These are phyloP conservation scores for Dionaea muscipula DNA, from an alignment of 179 eudicot species.

Conservation along the genomic window DNA sequence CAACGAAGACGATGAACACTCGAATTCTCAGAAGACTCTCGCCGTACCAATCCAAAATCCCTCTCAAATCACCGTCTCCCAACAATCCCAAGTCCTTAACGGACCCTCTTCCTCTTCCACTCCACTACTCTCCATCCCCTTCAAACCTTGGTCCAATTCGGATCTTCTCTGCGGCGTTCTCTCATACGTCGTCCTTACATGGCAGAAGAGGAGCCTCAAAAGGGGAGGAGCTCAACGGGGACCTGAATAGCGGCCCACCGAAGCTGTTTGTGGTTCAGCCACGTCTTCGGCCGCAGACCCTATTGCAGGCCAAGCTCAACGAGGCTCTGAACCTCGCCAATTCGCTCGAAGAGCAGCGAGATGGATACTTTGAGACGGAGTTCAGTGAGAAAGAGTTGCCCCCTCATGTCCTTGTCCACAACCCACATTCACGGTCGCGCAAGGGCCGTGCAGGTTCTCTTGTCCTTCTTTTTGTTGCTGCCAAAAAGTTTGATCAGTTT, in stretches of 20 bases:
- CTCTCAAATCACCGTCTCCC: not conserved
- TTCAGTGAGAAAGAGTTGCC: conserved; percentile 41
- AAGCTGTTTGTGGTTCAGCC: conserved; percentile 81
- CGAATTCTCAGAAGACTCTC: not conserved
- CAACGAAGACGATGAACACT: not conserved
- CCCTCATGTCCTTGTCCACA: conserved; percentile 69
- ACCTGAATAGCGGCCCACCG: conserved; percentile 44
- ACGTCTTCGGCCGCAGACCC: conserved; percentile 37
- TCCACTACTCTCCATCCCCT: conserved; percentile 4
- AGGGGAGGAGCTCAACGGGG: conserved; percentile 24
- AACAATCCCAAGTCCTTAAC: not conserved
- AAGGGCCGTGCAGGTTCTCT: conserved; percentile 55
- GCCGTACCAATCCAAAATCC: not conserved
- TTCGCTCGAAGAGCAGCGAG: conserved; percentile 74
- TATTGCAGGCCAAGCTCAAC: conserved; percentile 48
- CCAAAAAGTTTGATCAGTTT: not conserved
- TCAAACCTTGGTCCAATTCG: conserved; percentile 13
- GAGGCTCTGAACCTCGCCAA: conserved; percentile 84
- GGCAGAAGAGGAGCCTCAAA: conserved; percentile 8
- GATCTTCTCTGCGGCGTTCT: conserved; percentile 14
- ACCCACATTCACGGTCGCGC: conserved; percentile 40
- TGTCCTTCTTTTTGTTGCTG: too few relatives aligned
- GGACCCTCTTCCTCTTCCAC: not conserved
- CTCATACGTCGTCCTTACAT: conserved; percentile 17
- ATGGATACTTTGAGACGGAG: conserved; percentile 49